phyloP scores from a whole-genome alignment of 257 asterid genomes.

The Nicotiana tomentosiformis region DNA sequence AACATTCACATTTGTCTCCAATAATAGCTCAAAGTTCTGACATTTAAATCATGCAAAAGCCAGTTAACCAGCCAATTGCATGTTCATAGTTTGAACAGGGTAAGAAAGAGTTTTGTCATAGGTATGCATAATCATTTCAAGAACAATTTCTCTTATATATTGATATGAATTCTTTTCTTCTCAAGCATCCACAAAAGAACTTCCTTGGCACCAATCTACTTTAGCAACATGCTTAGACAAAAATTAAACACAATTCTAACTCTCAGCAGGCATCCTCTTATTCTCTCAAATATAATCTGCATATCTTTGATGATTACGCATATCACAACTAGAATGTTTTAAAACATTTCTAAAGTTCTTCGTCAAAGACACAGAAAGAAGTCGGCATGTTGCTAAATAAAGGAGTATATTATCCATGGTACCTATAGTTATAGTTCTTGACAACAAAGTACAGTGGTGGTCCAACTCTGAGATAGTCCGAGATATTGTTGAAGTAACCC shows the following conservation, averaged over 20 bases:
- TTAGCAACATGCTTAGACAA: too few species aligned
- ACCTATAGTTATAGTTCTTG: conserved; percentile 91
- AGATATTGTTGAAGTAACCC: conserved; percentile 79
- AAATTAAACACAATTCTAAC: too few species aligned
- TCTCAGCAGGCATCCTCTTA: too few species aligned
- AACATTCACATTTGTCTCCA: neutral
- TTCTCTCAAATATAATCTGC: too few species aligned
- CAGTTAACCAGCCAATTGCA: neutral
- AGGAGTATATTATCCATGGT: neutral
- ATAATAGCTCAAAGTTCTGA: neutral
- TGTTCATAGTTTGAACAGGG: neutral
- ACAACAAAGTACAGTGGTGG: conserved; percentile 95
- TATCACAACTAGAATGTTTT: too few species aligned
- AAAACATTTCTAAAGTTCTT: too few species aligned
- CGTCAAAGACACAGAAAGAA: neutral
- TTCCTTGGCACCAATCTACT: too few species aligned
- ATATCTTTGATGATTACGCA: too few species aligned
- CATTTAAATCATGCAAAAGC: neutral
- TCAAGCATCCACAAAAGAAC: too few species aligned
- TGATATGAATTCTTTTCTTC: too few species aligned
- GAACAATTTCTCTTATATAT: neutral
- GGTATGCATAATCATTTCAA: neutral
- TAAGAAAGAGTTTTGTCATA: neutral
- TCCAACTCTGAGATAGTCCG: conserved; percentile 86
- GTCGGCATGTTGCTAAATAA: neutral